These are phyloP conservation scores for Penicillium cataractarum DNA, from an alignment of 495 filamentous ascomycete species.

Conservation along the genomic window DNA sequence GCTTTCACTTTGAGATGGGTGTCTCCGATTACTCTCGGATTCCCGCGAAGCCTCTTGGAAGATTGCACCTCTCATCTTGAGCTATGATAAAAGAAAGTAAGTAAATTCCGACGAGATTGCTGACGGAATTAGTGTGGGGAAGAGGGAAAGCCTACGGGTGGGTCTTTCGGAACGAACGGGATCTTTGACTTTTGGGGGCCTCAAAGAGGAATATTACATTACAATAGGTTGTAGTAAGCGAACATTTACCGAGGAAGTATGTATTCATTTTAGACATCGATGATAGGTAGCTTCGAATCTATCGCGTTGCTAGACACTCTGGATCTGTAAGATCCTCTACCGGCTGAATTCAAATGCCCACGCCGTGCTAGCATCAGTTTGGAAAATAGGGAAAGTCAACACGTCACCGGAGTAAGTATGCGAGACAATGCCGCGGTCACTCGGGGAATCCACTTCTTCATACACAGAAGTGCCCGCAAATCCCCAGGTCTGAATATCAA, in stretches of 20 bases:
- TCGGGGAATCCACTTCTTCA: conserved; percentile 35
- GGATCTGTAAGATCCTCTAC: not conserved
- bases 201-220: not conserved
- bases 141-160: too few species aligned
- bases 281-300: not conserved
- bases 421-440: conserved; percentile 31
- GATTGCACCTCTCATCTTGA: not conserved
- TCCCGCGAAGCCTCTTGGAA: not conserved
- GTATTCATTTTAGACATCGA: not conserved
- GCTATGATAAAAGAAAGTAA: not conserved
- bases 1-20: not conserved
- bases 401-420: conserved; percentile 35
- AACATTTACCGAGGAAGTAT: not conserved
- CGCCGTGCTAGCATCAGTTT: conserved; percentile 35
- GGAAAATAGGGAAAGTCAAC: conserved; percentile 40
- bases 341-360: conserved; percentile 40
- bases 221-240: not conserved
- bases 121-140: conserved; percentile 19
- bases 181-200: conserved; percentile 8
- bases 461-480: conserved; percentile 14
- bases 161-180: conserved; percentile 20
- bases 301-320: not conserved
- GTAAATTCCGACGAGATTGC: not conserved
- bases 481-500: conserved; percentile 37
- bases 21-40: not conserved